Evolutionary conservation across 306 rosid species (phyloP).

Genomic region (Psophocarpus tetragonolobus): DNA sequence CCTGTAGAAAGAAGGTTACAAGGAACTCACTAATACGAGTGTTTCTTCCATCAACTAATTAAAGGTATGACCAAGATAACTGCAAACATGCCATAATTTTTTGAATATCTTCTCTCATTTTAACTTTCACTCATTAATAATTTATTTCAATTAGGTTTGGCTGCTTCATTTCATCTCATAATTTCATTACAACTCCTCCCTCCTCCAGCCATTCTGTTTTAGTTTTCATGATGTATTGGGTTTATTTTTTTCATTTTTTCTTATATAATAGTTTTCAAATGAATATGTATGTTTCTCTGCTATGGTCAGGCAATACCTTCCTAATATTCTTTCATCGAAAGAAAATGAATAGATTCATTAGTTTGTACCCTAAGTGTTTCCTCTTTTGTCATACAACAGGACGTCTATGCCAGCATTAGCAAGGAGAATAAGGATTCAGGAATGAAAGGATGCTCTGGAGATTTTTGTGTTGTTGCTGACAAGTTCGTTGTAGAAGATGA

Average conservation of each 20-base stretch:
- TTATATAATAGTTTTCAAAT: background rate
- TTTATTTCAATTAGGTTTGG: too few species aligned
- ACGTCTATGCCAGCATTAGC: background rate
- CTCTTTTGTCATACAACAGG: conserved; percentile 28
- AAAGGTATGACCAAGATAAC: conserved; percentile 38
- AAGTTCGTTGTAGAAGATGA: background rate
- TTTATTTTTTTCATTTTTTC: background rate
- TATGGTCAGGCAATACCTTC: background rate
- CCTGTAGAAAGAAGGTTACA: conserved; percentile 73
- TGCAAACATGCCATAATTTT: too few species aligned
- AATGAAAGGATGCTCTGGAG: background rate
- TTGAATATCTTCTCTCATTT: too few species aligned
- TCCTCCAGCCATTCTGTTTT: too few species aligned
- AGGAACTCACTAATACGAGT: conserved; percentile 65
- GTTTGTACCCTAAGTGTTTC: background rate
- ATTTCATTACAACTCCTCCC: too few species aligned
- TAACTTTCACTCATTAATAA: too few species aligned
- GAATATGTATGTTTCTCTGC: background rate
- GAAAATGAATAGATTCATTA: background rate
- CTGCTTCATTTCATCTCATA: too few species aligned
- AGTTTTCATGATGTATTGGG: too few species aligned
- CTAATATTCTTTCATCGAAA: background rate
- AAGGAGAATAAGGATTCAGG: conserved; percentile 2
- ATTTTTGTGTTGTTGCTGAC: background rate
- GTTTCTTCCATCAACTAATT: conserved; percentile 65